phyloP scores from a whole-genome alignment of 352 stramenopile species.

The Phytophthora ohioensis region DNA sequence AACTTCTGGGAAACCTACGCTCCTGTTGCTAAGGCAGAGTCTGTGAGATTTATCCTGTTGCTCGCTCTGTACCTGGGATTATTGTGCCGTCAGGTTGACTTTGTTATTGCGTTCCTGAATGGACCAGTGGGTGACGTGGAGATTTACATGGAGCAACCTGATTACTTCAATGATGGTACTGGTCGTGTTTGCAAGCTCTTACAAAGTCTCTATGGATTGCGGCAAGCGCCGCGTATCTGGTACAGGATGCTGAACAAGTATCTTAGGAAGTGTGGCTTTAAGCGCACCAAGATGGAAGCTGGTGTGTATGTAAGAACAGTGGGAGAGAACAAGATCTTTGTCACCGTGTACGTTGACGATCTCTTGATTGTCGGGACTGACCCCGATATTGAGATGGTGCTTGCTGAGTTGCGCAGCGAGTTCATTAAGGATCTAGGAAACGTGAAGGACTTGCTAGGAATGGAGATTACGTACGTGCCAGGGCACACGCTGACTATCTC shows the following conservation, averaged over 20 bases:
- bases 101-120: constrained; percentile 14
- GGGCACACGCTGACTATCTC: constrained; percentile 2
- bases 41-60: constrained; percentile 7
- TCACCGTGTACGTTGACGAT: constrained; percentile 18
- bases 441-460: constrained; percentile 15
- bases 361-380: constrained; percentile 10
- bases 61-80: constrained; percentile 3
- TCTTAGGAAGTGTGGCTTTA: constrained; percentile 1
- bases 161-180: constrained; percentile 11
- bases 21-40: constrained; percentile 11
- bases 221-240: neutral
- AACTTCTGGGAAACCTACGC: constrained; percentile 23
- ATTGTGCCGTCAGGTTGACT: constrained; percentile 2
- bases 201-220: constrained; percentile 12
- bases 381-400: constrained; percentile 15
- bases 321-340: constrained; percentile 4
- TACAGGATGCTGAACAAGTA: constrained; percentile 10
- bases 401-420: constrained; percentile 9
- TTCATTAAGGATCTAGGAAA: constrained; percentile 15
- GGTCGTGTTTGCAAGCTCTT: constrained; percentile 10
- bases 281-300: neutral
- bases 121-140: constrained; percentile 8
- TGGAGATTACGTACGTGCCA: constrained; percentile 17
- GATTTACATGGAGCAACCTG: constrained; percentile 19
- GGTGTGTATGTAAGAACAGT: neutral